A percentile compares a stretch with the other conserved stretches of the same genome.
Conservation (phyloP, 345 rosid genomes). For the Corchorus capsularis region DNA sequence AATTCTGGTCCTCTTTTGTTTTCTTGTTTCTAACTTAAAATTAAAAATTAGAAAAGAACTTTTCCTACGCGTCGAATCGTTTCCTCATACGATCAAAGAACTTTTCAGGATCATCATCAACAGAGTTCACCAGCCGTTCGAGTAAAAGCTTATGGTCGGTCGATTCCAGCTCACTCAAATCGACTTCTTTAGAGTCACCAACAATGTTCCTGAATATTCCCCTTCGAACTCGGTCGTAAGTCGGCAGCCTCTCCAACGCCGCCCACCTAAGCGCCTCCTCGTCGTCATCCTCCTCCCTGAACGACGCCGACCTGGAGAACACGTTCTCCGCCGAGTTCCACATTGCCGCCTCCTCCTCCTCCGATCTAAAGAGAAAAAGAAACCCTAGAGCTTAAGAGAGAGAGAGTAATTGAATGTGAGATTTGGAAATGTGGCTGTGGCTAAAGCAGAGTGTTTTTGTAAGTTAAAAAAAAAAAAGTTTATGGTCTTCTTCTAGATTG, state of each 20-base stretch:
- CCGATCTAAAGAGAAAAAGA: constrained; percentile 27
- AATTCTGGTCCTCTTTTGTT: not conserved
- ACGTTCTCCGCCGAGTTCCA: constrained; percentile 86
- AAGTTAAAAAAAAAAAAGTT: not conserved
- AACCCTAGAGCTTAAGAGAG: not conserved
- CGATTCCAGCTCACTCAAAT: constrained; percentile 62
- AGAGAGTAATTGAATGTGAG: constrained; percentile 1
- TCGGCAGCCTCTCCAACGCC: constrained; percentile 88
- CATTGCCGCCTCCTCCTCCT: constrained; percentile 33
- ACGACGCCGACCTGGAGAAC: constrained; percentile 69
- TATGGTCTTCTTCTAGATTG: constrained; percentile 25
- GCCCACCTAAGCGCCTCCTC: constrained; percentile 95
- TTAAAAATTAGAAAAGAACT: not conserved
- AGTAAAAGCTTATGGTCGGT: constrained; percentile 72
- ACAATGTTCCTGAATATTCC: constrained; percentile 71
- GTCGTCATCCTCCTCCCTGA: constrained; percentile 54
- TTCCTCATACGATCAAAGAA: constrained; percentile 82
- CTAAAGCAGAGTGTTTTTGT: not conserved
- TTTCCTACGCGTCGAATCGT: constrained; percentile 87
- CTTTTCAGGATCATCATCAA: constrained; percentile 78
- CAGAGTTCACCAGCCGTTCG: constrained; percentile 71
- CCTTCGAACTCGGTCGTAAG: constrained; percentile 66
- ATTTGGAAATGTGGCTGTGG: constrained; percentile 13
- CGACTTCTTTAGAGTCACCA: constrained; percentile 74
- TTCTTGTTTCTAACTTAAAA: not conserved